Evolutionary conservation across 495 filamentous ascomycete species (phyloP).

Genomic region (Glarea lozoyensis): DNA sequence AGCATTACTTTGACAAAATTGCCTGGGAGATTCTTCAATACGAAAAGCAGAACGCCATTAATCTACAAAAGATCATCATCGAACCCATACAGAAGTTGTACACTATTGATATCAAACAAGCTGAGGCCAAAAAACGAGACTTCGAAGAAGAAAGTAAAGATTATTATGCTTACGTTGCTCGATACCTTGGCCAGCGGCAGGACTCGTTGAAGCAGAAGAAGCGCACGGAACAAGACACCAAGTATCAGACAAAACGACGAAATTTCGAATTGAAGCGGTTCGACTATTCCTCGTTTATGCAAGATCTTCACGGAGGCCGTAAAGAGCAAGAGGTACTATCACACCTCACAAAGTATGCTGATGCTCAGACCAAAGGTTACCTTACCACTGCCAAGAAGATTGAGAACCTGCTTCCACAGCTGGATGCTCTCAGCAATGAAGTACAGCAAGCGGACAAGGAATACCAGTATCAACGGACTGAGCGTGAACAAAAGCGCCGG

Average conservation of each 20-base stretch:
- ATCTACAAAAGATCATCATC: conserved; percentile 87
- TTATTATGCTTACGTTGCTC: conserved; percentile 89
- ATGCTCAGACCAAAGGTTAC: conserved; percentile 79
- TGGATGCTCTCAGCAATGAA: conserved; percentile 85
- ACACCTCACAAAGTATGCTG: conserved; percentile 89
- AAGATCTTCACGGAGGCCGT: conserved; percentile 91
- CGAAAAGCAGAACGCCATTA: conserved; percentile 71
- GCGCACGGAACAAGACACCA: conserved; percentile 83
- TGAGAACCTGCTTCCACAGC: conserved; percentile 77
- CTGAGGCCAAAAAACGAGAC: conserved; percentile 91
- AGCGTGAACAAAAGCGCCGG: conserved; percentile 87
- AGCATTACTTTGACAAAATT: conserved; percentile 98
- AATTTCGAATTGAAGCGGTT: conserved; percentile 97
- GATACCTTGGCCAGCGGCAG: conserved; percentile 89
- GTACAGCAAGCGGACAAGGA: conserved; percentile 90
- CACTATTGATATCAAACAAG: conserved; percentile 93
- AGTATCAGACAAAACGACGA: conserved; percentile 88
- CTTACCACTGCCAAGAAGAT: conserved; percentile 77
- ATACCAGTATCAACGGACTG: conserved; percentile 85
- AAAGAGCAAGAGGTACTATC: conserved; percentile 97
- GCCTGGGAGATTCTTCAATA: conserved; percentile 83
- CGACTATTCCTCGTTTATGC: conserved; percentile 99
- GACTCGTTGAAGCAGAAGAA: conserved; percentile 98
- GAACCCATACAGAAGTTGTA: conserved; percentile 90
- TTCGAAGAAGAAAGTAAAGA: conserved; percentile 98